Base-by-base conservation (phyloP, 441 rosid species). In the Populus hybrid region DNA sequence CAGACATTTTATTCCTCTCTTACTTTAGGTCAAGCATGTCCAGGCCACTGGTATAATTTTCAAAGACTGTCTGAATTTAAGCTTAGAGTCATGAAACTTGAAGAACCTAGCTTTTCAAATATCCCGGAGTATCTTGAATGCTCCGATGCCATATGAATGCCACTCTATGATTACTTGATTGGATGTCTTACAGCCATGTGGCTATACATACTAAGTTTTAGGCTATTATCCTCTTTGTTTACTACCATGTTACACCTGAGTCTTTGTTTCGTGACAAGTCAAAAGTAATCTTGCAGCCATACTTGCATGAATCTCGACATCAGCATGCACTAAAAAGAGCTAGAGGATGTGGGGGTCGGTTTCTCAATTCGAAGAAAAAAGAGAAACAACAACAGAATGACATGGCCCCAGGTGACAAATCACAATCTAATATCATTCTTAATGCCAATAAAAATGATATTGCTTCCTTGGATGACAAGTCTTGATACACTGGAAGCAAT, bases 301-400 rank as follows among this genome's bases (percentile, higher is more conserved):
- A 95, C 81, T 83, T 30, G 32, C 32, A 30, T 30, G 32, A 30
- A 30, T 30, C 32, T 30, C 32, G 32, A 3, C 32, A 30, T 95
- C 86, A 84, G 78, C 99, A 95, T 87, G 99, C 99, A 8, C 77
- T 95, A 72, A 88, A 86, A 90, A 85, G 99, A 77, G 98, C 97
- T 32, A 92, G 99, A 83, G 99, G 98, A 85, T 86, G 88, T 76
- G 97, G 99, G 8, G 99, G 99, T 8, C 89, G 99, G 79, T 95
- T 95, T 89, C 95, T 93, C 82, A 95, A 93, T 77, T 78, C 96
- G 21, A 92, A 93, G 90, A 92, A 92, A 83, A 82, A 77, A 61
- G 90, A 90, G 79, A 87, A 79, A 59, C 78, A 86, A 50, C 81
- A 87, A 72, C 86, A 89, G 74, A 82, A 82, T 50, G 94, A 83